A percentile compares a stretch with the other conserved stretches of the same genome.
These are phyloP conservation scores for Saccharomyces hybrid DNA, from an alignment of 1,139 yeast species.

Conservation along the genomic window DNA sequence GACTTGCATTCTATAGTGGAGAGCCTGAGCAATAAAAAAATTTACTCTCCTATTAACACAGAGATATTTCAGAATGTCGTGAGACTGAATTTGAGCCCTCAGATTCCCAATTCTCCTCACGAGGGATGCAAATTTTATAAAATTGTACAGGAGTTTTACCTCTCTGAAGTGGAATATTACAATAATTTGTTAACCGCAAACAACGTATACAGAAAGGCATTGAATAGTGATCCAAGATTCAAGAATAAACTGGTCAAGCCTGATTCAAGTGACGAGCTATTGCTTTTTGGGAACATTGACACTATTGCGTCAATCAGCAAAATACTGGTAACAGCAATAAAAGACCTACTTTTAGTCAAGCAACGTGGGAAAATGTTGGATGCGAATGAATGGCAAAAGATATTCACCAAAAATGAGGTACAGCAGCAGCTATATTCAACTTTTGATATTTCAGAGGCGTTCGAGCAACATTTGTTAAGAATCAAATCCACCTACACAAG, in stretches of 20 bases:
- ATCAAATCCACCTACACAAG: slow-evolving; percentile 31
- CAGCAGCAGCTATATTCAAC: slow-evolving; percentile 3
- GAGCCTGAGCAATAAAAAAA: slow-evolving; percentile 17
- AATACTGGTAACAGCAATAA: slow-evolving; percentile 22
- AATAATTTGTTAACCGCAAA: slow-evolving; percentile 21
- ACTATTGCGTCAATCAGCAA: slow-evolving; percentile 32
- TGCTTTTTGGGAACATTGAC: slow-evolving; percentile 34
- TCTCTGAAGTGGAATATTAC: slow-evolving; percentile 24
- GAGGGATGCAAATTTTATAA: slow-evolving; percentile 14
- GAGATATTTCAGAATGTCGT: slow-evolving; percentile 11
- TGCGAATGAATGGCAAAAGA: slow-evolving; percentile 11
- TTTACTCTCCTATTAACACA: slow-evolving; percentile 27
- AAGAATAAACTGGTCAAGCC: slow-evolving; percentile 19
- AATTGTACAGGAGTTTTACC: slow-evolving; percentile 22
- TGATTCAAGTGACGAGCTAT: slow-evolving; percentile 26
- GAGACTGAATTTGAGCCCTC: slow-evolving; percentile 3
- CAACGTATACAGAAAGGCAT: slow-evolving; percentile 24
- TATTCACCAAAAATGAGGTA: slow-evolving; percentile 6
- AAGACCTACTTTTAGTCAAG: slow-evolving; percentile 6
- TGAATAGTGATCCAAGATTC: slow-evolving; percentile 22
- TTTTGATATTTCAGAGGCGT: slow-evolving; percentile 26
- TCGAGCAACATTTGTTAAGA: slow-evolving; percentile 25
- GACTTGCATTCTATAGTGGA: slow-evolving; percentile 10
- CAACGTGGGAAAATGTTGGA: slow-evolving; percentile 6
- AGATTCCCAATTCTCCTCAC: neutral